Base-by-base conservation (phyloP, 768 basidiomycete species). In the Kwoniella europaea region DNA sequence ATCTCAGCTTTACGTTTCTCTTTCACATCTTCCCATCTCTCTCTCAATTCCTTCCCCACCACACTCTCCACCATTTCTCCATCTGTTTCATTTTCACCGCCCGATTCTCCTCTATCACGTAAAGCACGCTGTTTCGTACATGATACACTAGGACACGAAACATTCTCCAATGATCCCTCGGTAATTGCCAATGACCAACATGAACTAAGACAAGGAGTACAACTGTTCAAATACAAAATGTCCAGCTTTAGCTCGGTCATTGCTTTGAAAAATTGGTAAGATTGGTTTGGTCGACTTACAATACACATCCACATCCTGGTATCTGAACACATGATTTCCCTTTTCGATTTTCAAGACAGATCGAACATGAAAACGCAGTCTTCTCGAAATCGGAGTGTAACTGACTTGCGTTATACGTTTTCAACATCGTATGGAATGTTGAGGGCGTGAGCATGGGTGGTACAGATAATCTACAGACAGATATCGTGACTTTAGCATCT, bases 101-200 rank as follows among this genome's bases (percentile, higher is more conserved):
- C 20, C 27, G 27, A 27, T 18, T 64, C 68, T 16, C 24, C 56
- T 15, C 56, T 35, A 18, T 76, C 62, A n/a, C 68, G 63, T 12
- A 70, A 63, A 13, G 76, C 71, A 13, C 82, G 72, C n/a, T 57
- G 54, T 67, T 92, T 93, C n/a, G 91, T 88, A 76, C 94, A 97
- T 44, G 85, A 86, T 1, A 89, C 88, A 76, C 92, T 90, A 1
- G 94, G 91, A 80, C 94, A 97, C 0, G 90, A 88, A 1, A 97
- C 93, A 20, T 86, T 86, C 41, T 86, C 87, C 15, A 93, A 85
- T 68, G 91, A 89, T 7, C 94, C 94, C 79, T 95, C 93, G 59
- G 84, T 85, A 64, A 97, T 91, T 74, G 90, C 91, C 61, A 93
- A 80, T 55, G 87, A 86, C 93, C 93, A 97, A 80, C 91, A 94